phyloP scores from a whole-genome alignment of 1,284 basidiomycete genomes.

The Tylopilus sp. region DNA sequence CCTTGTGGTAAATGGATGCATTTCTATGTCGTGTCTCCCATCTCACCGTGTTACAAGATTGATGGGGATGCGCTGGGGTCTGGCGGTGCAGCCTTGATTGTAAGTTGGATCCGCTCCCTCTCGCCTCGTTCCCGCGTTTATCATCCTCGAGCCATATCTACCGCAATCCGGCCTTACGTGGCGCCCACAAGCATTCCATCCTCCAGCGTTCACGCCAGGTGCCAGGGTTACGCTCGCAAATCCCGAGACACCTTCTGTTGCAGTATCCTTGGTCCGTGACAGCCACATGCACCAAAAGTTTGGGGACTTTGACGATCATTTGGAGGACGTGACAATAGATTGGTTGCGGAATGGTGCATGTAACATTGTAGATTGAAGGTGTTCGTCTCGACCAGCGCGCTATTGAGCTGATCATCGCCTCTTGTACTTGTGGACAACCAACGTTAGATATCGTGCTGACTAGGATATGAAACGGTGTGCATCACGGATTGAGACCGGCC shows the following conservation, averaged over 20 bases:
- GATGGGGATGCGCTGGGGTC: constrained; percentile 53
- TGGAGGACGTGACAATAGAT: constrained; percentile 67
- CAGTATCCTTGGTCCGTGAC: constrained; percentile 46
- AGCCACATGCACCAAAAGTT: constrained; percentile 48
- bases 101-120: constrained; percentile 33
- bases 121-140: background rate
- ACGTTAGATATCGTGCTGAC: too few species aligned
- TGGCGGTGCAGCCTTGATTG: constrained; percentile 50
- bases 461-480: background rate
- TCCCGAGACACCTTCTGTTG: constrained; percentile 41
- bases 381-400: background rate
- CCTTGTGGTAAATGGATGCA: constrained; percentile 47
- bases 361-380: constrained; percentile 29
- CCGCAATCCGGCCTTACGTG: constrained; percentile 40
- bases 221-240: constrained; percentile 46
- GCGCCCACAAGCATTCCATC: constrained; percentile 38
- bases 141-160: constrained; percentile 43
- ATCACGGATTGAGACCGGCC: background rate
- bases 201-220: constrained; percentile 41
- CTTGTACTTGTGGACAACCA: too few species aligned
- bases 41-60: constrained; percentile 38
- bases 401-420: too few species aligned
- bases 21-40: constrained; percentile 5
- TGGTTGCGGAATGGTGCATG: constrained; percentile 56
- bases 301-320: constrained; percentile 73